Conservation (phyloP, 2,329 filamentous ascomycete genomes). For the Colletotrichum somersetense region DNA sequence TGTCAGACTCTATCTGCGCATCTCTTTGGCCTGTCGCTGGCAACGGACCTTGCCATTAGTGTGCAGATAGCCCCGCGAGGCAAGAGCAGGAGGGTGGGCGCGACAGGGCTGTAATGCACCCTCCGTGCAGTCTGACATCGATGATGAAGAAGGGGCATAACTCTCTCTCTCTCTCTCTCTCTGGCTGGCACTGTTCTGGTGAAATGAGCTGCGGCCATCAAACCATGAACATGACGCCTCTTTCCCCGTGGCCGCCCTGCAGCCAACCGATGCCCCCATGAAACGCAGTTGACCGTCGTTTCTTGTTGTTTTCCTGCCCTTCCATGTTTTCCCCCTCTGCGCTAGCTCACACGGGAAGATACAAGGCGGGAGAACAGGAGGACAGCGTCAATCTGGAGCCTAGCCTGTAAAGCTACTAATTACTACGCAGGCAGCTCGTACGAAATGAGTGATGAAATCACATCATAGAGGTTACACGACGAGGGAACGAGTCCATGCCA, state of each 20-base stretch:
- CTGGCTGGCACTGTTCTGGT: not conserved
- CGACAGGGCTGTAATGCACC: conserved; percentile 18
- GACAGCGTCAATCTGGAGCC: not conserved
- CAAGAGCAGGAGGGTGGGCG: not conserved
- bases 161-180: too few relatives aligned
- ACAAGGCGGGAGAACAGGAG: not conserved
- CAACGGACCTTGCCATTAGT: not conserved
- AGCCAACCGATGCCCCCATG: not conserved
- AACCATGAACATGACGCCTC: not conserved
- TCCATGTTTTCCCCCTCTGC: conserved; percentile 1
- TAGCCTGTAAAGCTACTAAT: not conserved
- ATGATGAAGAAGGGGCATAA: not conserved
- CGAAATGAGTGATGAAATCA: conserved; percentile 2
- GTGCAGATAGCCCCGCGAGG: not conserved
- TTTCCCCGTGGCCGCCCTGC: not conserved
- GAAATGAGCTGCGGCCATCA: conserved; percentile 2
- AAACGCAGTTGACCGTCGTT: not conserved
- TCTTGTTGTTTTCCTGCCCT: conserved; percentile 12
- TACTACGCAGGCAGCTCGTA: not conserved
- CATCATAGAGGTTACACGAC: conserved; percentile 12
- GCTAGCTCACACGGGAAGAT: conserved; percentile 4
- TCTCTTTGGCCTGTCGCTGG: not conserved
- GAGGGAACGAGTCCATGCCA: conserved; percentile 2
- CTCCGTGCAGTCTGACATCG: conserved; percentile 29
- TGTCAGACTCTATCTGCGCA: not conserved